These are phyloP conservation scores for Inga oerstediana DNA, from an alignment of 306 rosid genomes.

Conservation along the genomic window DNA sequence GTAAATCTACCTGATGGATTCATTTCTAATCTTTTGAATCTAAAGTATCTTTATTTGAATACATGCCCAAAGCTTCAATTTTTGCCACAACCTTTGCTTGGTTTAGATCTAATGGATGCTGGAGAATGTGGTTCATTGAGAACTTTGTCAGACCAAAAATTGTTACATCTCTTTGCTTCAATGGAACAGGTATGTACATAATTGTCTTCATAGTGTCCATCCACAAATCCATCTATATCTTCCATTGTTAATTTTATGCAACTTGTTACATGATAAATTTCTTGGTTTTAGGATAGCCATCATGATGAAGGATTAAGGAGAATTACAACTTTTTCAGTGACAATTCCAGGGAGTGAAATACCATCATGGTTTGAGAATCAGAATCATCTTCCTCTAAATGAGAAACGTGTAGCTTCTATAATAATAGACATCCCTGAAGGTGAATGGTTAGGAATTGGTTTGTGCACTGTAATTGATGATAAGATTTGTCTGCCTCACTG, in stretches of 20 bases:
- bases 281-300: neutral
- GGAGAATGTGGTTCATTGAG: neutral
- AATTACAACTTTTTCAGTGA: neutral
- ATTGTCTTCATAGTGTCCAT: neutral
- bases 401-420: neutral
- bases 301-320: neutral
- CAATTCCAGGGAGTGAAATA: neutral
- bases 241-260: neutral
- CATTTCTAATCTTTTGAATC: slow-evolving; percentile 16
- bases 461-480: neutral
- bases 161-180: neutral
- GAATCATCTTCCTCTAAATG: neutral
- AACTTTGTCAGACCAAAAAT: neutral
- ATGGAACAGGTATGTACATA: neutral
- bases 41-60: neutral
- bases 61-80: neutral
- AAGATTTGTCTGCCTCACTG: neutral
- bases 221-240: neutral
- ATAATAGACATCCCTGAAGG: neutral
- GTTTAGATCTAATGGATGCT: neutral
- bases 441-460: neutral
- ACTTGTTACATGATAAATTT: neutral
- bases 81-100: neutral
- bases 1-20: neutral
- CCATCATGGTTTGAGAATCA: slow-evolving; percentile 7